These are phyloP conservation scores for Cymbopogon flexuosus DNA, from an alignment of 202 grass and related monocot genomes.

Conservation along the genomic window DNA sequence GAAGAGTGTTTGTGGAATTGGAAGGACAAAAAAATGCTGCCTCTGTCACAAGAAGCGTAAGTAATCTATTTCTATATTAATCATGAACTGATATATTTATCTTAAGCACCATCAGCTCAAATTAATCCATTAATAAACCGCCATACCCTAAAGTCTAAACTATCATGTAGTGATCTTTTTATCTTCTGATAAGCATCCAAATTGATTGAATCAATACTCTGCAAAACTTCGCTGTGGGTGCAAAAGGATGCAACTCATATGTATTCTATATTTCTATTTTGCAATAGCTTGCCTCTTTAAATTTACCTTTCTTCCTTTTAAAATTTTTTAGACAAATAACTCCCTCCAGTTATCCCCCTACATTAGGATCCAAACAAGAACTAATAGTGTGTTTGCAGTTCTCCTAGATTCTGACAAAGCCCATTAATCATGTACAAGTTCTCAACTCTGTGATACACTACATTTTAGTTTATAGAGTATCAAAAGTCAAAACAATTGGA, in stretches of 20 bases:
- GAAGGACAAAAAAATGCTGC: slow-evolving; percentile 15
- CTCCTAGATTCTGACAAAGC: not conserved
- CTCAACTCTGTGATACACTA: not conserved
- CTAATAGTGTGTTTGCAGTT: not conserved
- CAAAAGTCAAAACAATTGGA: not conserved
- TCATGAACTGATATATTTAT: not conserved
- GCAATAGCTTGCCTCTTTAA: not conserved
- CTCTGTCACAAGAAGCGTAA: slow-evolving; percentile 46
- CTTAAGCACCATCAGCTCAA: not conserved
- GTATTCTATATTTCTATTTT: not conserved
- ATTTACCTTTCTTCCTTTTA: not conserved
- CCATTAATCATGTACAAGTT: not conserved
- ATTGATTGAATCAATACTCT: not conserved
- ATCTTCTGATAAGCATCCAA: not conserved
- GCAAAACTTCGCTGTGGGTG: not conserved
- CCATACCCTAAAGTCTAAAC: not conserved
- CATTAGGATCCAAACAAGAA: not conserved
- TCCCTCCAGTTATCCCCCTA: not conserved
- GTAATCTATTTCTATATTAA: slow-evolving; percentile 39
- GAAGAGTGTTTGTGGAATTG: slow-evolving; percentile 26
- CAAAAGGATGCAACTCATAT: not conserved
- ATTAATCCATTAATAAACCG: not conserved
- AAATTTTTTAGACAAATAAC: not conserved
- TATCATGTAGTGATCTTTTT: not conserved
- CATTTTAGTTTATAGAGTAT: not conserved